Conservation (phyloP, 495 filamentous ascomycete genomes). For the Neurospora sp. region DNA sequence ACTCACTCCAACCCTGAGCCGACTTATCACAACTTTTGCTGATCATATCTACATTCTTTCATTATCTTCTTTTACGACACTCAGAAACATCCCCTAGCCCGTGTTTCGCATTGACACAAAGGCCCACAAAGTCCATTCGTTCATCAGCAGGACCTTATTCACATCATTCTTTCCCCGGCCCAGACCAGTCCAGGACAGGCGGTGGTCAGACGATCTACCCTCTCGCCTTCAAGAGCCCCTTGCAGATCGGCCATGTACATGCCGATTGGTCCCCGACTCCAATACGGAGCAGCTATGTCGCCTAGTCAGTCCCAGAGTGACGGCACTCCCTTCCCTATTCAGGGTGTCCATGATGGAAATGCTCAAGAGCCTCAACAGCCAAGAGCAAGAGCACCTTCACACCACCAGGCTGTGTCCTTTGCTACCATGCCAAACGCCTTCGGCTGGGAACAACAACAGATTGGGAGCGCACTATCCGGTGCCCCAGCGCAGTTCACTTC, state of each 20-base stretch:
- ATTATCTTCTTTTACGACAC: neutral
- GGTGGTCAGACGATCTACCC: neutral
- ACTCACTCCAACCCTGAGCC: neutral
- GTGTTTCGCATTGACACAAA: neutral
- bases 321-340: too few relatives aligned
- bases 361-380: neutral
- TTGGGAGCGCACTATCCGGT: neutral
- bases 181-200: neutral
- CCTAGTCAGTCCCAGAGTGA: neutral
- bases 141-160: neutral
- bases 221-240: too few relatives aligned
- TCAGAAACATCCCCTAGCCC: neutral
- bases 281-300: neutral
- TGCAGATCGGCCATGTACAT: too few relatives aligned
- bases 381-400: neutral
- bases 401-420: neutral
- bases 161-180: neutral
- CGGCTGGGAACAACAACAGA: neutral
- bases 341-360: neutral
- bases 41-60: neutral
- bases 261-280: too few relatives aligned
- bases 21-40: neutral
- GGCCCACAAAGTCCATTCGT: neutral
- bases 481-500: neutral
- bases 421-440: neutral